Evolutionary conservation across 495 filamentous ascomycete species (phyloP), one percentile per base, ranked within the genome.

Genomic region (Hypoxylon lenormandii): DNA sequence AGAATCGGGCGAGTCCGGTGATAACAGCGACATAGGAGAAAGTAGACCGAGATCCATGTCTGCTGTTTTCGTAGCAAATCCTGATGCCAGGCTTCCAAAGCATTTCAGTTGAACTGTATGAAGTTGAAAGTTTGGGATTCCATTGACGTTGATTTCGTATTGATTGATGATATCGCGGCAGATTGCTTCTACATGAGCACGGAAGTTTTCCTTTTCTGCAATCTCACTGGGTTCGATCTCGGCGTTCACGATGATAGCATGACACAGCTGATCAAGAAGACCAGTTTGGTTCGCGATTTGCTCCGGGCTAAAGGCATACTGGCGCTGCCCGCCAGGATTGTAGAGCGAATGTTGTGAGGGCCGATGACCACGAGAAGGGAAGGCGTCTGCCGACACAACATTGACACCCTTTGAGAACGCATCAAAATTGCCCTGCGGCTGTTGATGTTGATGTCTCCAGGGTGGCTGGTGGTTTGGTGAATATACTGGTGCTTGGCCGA

Each of bases 21-120:
- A 73, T 3, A 78, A 59, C 8, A 40, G 59, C 1, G 86, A 89
- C 64, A 82, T 74, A 28, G 83, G 83, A 18, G 86, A 86, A n/a
- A 90, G 73, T 51, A 92, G 80, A 4, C 85, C 88, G 13, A 93
- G 80, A 75, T 93, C 91, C 86, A 94, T 89, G 70, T 93, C 91
- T 1, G 91, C 90, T 8, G 83, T 84, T 73, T 86, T 87, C 5
- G 87, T 89, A 5, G 90, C 91, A 74, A 92, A 92, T 0, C 90
- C 91, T 8, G 90, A 91, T 8, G 81, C 81, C 42, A 93, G 81
- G 67, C 91, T 93, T 2, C 91, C 91, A 66, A 91, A 92, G 61
- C 86, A 88, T 60, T 84, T 83, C 5, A 94, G 78, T 33, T 85
- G 78, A 3, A 93, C 85, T 37, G 79, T 78, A 10, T 73, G 62